These are phyloP conservation scores for Piromyces finnis DNA, from an alignment of 192 early-diverging fungal species.

Conservation along the genomic window DNA sequence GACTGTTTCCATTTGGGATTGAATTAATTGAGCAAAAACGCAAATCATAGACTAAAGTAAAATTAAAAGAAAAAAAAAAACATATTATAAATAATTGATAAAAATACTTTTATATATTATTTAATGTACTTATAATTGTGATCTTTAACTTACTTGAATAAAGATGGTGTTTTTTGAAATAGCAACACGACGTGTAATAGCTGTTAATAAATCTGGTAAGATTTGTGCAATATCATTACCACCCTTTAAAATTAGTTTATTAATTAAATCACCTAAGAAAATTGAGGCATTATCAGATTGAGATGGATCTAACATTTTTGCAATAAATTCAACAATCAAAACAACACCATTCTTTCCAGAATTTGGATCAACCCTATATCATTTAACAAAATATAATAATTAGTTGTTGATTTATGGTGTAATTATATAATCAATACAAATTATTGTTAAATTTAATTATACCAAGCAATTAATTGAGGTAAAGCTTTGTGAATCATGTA, in stretches of 20 bases:
- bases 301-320: constrained; percentile 52
- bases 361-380: neutral
- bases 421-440: constrained; percentile 3
- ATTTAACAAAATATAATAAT: neutral
- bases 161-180: constrained; percentile 60
- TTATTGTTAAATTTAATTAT: constrained; percentile 15
- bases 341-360: constrained; percentile 41
- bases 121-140: neutral
- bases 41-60: constrained; percentile 51
- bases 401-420: no score
- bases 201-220: constrained; percentile 59
- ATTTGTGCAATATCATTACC: constrained; percentile 40
- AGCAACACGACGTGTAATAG: constrained; percentile 49
- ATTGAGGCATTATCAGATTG: constrained; percentile 61
- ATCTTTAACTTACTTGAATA: constrained; percentile 35
- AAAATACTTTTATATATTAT: neutral
- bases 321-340: constrained; percentile 62
- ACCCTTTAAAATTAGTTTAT: constrained; percentile 68
- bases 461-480: constrained; percentile 59
- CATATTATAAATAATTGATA: neutral
- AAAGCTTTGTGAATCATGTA: constrained; percentile 62
- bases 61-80: neutral
- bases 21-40: constrained; percentile 72
- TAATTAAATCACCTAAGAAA: constrained; percentile 80
- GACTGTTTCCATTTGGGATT: constrained; percentile 41